Conservation (phyloP, 257 asterid genomes). For the Handroanthus guayacan region DNA sequence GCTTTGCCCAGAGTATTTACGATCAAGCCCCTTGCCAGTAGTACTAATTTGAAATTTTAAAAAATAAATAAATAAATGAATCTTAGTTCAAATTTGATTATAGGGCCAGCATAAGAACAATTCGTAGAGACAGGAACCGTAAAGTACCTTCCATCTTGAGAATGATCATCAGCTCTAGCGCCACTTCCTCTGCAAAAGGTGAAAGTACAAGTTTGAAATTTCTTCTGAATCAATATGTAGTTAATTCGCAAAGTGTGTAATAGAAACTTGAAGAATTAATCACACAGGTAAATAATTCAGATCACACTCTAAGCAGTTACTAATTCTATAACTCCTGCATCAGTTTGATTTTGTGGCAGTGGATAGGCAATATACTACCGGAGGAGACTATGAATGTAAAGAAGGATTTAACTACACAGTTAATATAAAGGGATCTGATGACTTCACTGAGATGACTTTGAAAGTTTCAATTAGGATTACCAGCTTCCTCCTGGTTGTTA, state of each 20-base stretch:
- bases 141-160: slow-evolving; percentile 87
- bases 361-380: slow-evolving; percentile 4
- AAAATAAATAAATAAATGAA: slow-evolving; percentile 10
- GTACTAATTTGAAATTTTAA: slow-evolving; percentile 42
- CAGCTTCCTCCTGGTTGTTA: slow-evolving; percentile 13
- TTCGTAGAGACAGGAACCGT: slow-evolving; percentile 9
- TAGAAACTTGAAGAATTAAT: background rate
- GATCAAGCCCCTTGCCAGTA: slow-evolving; percentile 54
- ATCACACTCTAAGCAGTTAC: slow-evolving; percentile 10
- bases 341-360: slow-evolving; percentile 3
- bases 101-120: slow-evolving; percentile 26
- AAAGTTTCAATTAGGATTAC: slow-evolving; percentile 14
- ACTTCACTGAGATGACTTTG: background rate
- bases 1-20: slow-evolving; percentile 72
- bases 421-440: slow-evolving; percentile 18
- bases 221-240: background rate
- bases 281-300: slow-evolving; percentile 8
- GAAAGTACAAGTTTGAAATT: slow-evolving; percentile 9
- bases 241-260: background rate
- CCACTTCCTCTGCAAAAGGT: slow-evolving; percentile 67
- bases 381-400: slow-evolving; percentile 3
- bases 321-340: slow-evolving; percentile 2
- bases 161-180: slow-evolving; percentile 71
- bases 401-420: slow-evolving; percentile 5
- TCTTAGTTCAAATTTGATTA: slow-evolving; percentile 20